Conservation (phyloP, 176 grass and related monocot species). For the Miscanthus lutarioriparius region DNA sequence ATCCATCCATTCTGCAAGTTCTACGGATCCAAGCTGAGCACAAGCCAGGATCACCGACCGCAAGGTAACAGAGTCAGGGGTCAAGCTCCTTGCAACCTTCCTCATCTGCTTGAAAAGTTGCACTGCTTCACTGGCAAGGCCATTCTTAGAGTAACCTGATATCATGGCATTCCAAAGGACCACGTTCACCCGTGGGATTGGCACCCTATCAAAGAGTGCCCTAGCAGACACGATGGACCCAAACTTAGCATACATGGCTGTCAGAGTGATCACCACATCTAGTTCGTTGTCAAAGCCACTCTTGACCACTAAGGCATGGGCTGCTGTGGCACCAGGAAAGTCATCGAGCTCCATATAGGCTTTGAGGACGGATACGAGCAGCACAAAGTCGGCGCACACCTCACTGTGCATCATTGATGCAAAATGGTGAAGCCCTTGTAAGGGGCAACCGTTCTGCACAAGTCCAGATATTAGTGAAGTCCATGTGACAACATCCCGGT, state of each 20-base stretch:
- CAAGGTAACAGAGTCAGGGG: constrained; percentile 55
- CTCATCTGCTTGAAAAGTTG: constrained; percentile 58
- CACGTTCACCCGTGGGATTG: constrained; percentile 34
- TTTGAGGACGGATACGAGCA: constrained; percentile 52
- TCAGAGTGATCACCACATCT: constrained; percentile 56
- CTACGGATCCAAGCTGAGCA: constrained; percentile 55
- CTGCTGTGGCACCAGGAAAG: constrained; percentile 33
- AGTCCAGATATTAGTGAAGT: constrained; percentile 62
- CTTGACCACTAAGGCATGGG: constrained; percentile 61
- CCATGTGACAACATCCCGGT: constrained; percentile 65
- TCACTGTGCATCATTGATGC: constrained; percentile 39
- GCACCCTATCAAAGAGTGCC: constrained; percentile 51
- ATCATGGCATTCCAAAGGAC: constrained; percentile 86
- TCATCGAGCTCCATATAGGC: constrained; percentile 60
- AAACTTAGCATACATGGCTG: constrained; percentile 68
- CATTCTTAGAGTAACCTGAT: constrained; percentile 75
- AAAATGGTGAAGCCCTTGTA: constrained; percentile 45
- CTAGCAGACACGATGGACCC: constrained; percentile 40
- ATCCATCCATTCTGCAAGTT: constrained; percentile 58
- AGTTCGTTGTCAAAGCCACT: constrained; percentile 49
- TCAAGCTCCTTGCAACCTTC: constrained; percentile 36
- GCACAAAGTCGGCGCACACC: constrained; percentile 56
- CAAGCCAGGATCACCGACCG: constrained; percentile 60
- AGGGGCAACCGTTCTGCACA: constrained; percentile 47
- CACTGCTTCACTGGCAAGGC: constrained; percentile 55